Evolutionary conservation across 768 basidiomycete species (phyloP).

Genomic region (Suillus paluster): DNA sequence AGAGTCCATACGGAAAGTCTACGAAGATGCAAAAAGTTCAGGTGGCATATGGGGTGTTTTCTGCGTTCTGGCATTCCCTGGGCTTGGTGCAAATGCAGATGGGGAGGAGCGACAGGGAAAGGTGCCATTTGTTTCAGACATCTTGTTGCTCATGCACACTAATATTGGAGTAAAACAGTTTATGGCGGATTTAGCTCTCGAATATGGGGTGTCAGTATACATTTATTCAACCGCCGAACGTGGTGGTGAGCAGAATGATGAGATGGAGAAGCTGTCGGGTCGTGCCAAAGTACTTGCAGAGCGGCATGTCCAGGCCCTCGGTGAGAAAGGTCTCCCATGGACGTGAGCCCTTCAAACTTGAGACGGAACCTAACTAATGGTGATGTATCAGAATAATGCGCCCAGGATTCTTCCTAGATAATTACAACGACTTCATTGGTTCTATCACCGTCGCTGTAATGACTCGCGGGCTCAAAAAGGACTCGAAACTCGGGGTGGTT

Average conservation of each 20-base stretch:
- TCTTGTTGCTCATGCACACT: neutral
- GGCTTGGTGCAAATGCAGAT: constrained; percentile 44
- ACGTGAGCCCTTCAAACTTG: constrained; percentile 34
- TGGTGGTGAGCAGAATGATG: constrained; percentile 40
- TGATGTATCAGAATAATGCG: constrained; percentile 38
- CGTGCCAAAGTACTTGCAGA: constrained; percentile 45
- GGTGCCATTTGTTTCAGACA: constrained; percentile 22
- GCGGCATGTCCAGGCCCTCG: constrained; percentile 36
- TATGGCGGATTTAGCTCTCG: constrained; percentile 41
- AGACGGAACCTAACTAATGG: neutral
- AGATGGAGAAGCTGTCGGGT: constrained; percentile 25
- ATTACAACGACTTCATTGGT: constrained; percentile 41
- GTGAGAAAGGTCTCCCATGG: constrained; percentile 38
- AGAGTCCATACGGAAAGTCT: constrained; percentile 35
- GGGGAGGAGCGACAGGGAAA: constrained; percentile 46
- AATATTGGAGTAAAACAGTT: constrained; percentile 22
- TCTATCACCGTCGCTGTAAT: constrained; percentile 39
- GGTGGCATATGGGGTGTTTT: constrained; percentile 46
- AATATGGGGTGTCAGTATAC: constrained; percentile 39
- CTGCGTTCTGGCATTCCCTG: constrained; percentile 43
- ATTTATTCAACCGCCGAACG: constrained; percentile 45
- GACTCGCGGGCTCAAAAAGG: constrained; percentile 36
- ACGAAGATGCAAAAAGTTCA: constrained; percentile 35
- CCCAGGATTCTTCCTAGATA: constrained; percentile 50
- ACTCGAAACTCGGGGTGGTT: constrained; percentile 38